Conservation (phyloP, 441 rosid genomes). For the Euphorbia corollata region DNA sequence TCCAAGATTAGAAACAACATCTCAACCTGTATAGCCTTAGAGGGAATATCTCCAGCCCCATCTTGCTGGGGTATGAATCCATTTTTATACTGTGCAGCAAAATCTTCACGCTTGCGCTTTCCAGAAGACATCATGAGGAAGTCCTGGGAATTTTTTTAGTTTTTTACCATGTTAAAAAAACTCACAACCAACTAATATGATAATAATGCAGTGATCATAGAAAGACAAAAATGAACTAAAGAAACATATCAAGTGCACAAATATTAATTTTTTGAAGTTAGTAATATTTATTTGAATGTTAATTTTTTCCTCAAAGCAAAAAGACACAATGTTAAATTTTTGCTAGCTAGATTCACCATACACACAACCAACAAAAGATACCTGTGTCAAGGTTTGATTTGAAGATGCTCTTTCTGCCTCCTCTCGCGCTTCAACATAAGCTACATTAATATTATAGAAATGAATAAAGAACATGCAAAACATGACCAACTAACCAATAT, state of each 20-base stretch:
- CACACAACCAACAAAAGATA: conserved; percentile 23
- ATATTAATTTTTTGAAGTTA: neutral
- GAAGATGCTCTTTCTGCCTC: conserved; percentile 74
- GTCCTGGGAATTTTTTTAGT: conserved; percentile 53
- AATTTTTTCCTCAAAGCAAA: conserved; percentile 14
- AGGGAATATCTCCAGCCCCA: conserved; percentile 65
- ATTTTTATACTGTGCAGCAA: conserved; percentile 53
- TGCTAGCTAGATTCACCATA: conserved; percentile 12
- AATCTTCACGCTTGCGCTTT: conserved; percentile 88
- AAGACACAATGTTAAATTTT: too few species aligned
- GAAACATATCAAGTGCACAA: conserved; percentile 17
- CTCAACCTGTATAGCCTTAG: conserved; percentile 33
- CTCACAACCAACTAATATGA: conserved; percentile 19
- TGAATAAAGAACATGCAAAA: conserved; percentile 19
- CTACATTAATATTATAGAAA: conserved; percentile 31
- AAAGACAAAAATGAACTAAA: conserved; percentile 2
- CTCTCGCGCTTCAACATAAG: conserved; percentile 90
- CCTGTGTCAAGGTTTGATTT: conserved; percentile 74
- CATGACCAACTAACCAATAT: neutral
- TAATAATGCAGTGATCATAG: conserved; percentile 9
- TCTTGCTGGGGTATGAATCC: conserved; percentile 92
- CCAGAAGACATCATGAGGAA: conserved; percentile 68
- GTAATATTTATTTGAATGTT: conserved; percentile 15
- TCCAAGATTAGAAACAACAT: conserved; percentile 7
- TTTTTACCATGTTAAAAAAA: conserved; percentile 16